These are phyloP conservation scores for Chaetomiaceae sp. DNA, from an alignment of 2,329 filamentous ascomycete genomes.

Conservation along the genomic window DNA sequence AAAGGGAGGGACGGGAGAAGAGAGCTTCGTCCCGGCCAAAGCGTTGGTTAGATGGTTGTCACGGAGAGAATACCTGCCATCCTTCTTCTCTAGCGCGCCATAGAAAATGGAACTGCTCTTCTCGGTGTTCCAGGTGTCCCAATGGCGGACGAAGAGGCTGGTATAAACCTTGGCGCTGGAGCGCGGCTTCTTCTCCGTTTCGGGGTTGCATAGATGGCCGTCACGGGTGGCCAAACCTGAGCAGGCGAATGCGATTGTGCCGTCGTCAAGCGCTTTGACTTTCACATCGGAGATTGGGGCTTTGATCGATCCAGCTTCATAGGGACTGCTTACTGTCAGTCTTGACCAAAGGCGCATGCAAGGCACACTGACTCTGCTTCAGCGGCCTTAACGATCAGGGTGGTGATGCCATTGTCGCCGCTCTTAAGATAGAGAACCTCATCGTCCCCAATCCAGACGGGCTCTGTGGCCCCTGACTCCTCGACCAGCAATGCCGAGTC, in stretches of 20 bases:
- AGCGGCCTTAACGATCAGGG: constrained; percentile 39
- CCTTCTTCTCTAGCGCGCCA: constrained; percentile 51
- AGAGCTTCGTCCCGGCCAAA: constrained; percentile 54
- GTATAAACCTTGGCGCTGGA: constrained; percentile 69
- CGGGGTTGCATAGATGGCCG: constrained; percentile 65
- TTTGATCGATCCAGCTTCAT: constrained; percentile 46
- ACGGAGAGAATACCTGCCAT: constrained; percentile 40
- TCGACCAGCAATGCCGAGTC: constrained; percentile 63
- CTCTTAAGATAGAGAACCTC: constrained; percentile 55
- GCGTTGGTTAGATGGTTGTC: constrained; percentile 54
- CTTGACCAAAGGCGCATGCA: too few species aligned
- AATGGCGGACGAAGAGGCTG: constrained; percentile 73
- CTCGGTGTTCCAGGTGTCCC: constrained; percentile 70
- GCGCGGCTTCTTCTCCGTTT: constrained; percentile 53
- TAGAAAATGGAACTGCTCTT: constrained; percentile 72
- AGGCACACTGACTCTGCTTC: constrained; percentile 33
- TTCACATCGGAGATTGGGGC: constrained; percentile 58
- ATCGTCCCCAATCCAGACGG: constrained; percentile 70
- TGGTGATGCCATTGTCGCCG: constrained; percentile 44
- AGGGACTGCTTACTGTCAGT: too few species aligned
- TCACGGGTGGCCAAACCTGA: constrained; percentile 63
- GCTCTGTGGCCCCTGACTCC: constrained; percentile 61
- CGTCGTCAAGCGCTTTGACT: constrained; percentile 45
- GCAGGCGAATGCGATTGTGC: constrained; percentile 51
- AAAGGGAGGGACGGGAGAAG: constrained; percentile 70